Base-by-base conservation (phyloP, 1,284 basidiomycete species). In the Ceratorhiza oryzae-sativae region DNA sequence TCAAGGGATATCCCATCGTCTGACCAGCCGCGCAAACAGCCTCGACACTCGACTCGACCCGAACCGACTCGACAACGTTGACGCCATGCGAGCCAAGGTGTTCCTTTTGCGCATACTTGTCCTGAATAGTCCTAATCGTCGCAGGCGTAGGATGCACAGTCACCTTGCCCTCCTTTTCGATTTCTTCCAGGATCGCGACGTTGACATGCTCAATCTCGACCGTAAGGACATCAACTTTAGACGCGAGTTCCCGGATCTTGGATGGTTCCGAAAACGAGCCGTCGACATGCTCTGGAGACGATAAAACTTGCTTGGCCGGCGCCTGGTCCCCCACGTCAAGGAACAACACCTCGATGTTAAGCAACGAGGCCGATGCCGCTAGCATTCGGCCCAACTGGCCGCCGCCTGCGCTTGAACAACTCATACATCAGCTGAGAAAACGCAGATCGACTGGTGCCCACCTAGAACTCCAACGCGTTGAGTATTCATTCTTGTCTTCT, bases 361-460 rank as follows among this genome's bases (percentile, higher is more conserved):
- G 86, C 42, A 95, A 86, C 10, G 95, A 90, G 0, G 97, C 97
- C 0, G 97, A 91, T 59, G 92, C 91, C 9, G 91, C 93, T 46
- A 99, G 87, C 97, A 99, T 98, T 49, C 97, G 94, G 56, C 97
- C 97, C 18, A 99, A 88, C 82, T 99, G 97, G 77, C 97, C 97
- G 60, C 97, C 97, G 76, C 97, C 97, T 95, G 76, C n/a, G 18
- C 51, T 68, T 45, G 39, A 55, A 13, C 18, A 20, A n/a, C 56
- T 36, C 42, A 51, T 2, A 32, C 23, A 41, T 51, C 9, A 49
- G 53, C 23, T 5, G n/a, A 18, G 25, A 42, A 18, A 27, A 23
- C 39, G 39, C 25, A 46, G 30, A 36, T 6, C n/a, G 20, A 58
- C 32, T 13, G 13, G 27, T n/a, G 46, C 65, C 45, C 51, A 68